Evolutionary conservation across 305 asterid species (phyloP).

Genomic region (Solanum hybrid): DNA sequence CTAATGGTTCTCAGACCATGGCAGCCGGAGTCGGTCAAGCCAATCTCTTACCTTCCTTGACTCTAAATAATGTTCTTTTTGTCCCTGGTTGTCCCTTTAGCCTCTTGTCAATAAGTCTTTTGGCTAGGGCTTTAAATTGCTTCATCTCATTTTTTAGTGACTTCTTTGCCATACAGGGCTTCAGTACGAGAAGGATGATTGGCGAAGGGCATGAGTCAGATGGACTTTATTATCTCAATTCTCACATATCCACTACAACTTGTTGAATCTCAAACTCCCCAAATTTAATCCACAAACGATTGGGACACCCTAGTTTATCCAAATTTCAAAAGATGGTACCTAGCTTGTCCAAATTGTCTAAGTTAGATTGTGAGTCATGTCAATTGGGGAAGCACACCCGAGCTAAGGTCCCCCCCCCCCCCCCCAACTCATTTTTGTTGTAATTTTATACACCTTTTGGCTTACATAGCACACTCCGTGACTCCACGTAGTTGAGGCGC

Average conservation of each 20-base stretch:
- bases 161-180: neutral
- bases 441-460: neutral
- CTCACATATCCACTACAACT: neutral
- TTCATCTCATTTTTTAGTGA: neutral
- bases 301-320: neutral
- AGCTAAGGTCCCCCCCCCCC: neutral
- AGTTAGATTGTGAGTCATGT: neutral
- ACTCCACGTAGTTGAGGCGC: neutral
- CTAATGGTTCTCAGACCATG: neutral
- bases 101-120: neutral
- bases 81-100: neutral
- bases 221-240: neutral
- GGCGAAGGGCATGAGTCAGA: neutral
- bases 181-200: neutral
- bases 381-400: neutral
- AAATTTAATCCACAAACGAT: neutral
- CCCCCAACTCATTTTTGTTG: neutral
- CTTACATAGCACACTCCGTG: neutral
- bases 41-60: neutral
- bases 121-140: neutral
- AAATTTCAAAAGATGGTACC: neutral
- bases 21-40: neutral
- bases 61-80: neutral
- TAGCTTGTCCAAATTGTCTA: neutral
- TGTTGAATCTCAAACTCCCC: neutral